These are phyloP conservation scores for Styphnolobium japonicum DNA, from an alignment of 306 rosid genomes.

Conservation along the genomic window DNA sequence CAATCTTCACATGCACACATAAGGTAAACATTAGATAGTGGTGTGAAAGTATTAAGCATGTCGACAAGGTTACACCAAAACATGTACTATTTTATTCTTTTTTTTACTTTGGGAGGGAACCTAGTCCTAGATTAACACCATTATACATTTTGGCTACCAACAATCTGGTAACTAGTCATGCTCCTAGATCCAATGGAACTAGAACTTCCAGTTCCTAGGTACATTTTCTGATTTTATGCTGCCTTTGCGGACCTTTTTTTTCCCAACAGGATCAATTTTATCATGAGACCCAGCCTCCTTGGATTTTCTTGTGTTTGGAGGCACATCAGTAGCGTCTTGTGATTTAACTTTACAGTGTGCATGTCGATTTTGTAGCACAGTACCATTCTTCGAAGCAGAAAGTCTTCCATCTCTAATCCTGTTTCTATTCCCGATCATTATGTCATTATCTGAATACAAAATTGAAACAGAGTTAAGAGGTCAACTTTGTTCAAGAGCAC, in stretches of 20 bases:
- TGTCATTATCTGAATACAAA: conserved; percentile 67
- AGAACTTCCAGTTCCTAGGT: conserved; percentile 40
- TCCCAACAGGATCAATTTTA: conserved; percentile 23
- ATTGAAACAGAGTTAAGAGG: conserved; percentile 14
- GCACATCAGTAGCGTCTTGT: conserved; percentile 29
- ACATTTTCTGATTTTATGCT: conserved; percentile 42
- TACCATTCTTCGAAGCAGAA: conserved; percentile 49
- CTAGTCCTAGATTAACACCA: conserved; percentile 18
- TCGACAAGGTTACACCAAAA: conserved; percentile 9
- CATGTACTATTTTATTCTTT: conserved; percentile 9
- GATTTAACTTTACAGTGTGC: conserved; percentile 45
- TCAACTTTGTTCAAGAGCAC: background rate
- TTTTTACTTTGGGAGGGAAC: background rate
- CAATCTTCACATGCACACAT: conserved; percentile 4
- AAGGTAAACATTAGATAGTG: background rate
- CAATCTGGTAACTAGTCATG: background rate
- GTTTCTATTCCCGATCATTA: conserved; percentile 54
- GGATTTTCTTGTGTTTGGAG: conserved; percentile 35
- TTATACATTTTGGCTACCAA: background rate
- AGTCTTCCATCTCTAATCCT: conserved; percentile 37
- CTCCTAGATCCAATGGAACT: conserved; percentile 21
- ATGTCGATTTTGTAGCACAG: conserved; percentile 47
- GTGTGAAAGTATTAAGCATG: background rate
- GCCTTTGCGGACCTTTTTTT: conserved; percentile 32
- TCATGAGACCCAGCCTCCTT: conserved; percentile 33